Base-by-base conservation (phyloP, 1,139 yeast species). In the Wickerhamiella pararugosa region DNA sequence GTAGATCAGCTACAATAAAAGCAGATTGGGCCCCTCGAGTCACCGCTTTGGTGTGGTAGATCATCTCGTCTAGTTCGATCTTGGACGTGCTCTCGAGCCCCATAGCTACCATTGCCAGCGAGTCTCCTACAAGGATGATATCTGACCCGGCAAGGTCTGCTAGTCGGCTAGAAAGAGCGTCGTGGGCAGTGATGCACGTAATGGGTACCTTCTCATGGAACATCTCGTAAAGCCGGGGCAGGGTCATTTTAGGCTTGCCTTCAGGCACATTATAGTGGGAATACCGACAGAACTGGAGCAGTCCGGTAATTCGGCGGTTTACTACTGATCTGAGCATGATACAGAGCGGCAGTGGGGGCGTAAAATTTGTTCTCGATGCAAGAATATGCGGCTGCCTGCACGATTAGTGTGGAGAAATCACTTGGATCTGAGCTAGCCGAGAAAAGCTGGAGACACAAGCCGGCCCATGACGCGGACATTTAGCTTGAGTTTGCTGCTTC, bases 31-130 rank as follows among this genome's bases (percentile, higher is more conserved):
- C 73, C 0, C 93, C 94, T 37, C 96, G 65, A 29, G 75, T 60
- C 1, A 84, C 94, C 0, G 95, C 78, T 45, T 71, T 67, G 29
- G 80, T 77, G 52, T 84, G 87, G 55, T 75, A 80, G 38, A 79
- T 59, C 64, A 84, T 82, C 53, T 80, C 90, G n/a, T 82, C 83
- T 39, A 82, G 70, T 2, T 76, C 69, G 34, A 86, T 62, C 54
- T 80, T 82, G 48, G 78, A 76, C 1, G 95, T 84, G 41, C 81
- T 79, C 5, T 71, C 70, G 55, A 79, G 79, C 0, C 98, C 98
- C 47, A 84, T 67, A 0, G 94, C 71, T 1, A 83, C 87, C 95
- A 86, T 87, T 1, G 95, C 86, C 34, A 90, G 63, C 0, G 97
- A 87, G 59, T 90, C 98, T 1, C 98, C 98, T 5, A 90, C 77